phyloP scores from a whole-genome alignment of 371 early-diverging fungal genomes.

The Mucor ambiguus region DNA sequence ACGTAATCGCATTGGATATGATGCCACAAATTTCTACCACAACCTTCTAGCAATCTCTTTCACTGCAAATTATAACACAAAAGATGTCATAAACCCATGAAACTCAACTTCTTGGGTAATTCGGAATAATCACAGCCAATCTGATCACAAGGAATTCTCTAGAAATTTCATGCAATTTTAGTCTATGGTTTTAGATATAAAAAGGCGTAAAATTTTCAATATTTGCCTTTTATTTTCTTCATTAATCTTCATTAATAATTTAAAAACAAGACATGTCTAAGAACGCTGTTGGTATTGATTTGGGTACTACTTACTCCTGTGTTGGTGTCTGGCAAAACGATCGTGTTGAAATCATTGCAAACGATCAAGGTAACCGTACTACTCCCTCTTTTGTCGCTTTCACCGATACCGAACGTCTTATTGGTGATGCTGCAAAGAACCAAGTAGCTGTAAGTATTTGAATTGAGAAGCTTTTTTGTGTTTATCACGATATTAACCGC shows the following conservation, averaged over 20 bases:
- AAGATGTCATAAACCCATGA: slow-evolving; percentile 17
- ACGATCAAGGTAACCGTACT: slow-evolving; percentile 80
- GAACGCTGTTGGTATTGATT: slow-evolving; percentile 77
- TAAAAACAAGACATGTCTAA: slow-evolving; percentile 20
- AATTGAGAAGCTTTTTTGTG: not conserved
- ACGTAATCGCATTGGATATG: not conserved
- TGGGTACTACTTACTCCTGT: slow-evolving; percentile 99
- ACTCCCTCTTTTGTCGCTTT: slow-evolving; percentile 87
- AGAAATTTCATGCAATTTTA: slow-evolving; percentile 19
- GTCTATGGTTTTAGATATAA: slow-evolving; percentile 9
- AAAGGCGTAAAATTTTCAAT: slow-evolving; percentile 6
- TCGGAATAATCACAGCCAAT: slow-evolving; percentile 15
- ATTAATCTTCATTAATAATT: not conserved
- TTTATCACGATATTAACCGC: not conserved
- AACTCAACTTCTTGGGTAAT: not conserved
- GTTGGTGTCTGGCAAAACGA: slow-evolving; percentile 93
- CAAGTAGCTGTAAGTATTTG: slow-evolving; percentile 54
- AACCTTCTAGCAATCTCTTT: not conserved
- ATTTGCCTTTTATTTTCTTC: slow-evolving; percentile 11
- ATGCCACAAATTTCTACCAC: not conserved
- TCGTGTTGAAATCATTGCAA: slow-evolving; percentile 72
- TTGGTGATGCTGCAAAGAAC: slow-evolving; percentile 86
- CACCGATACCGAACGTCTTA: slow-evolving; percentile 72
- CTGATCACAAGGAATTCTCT: slow-evolving; percentile 7
- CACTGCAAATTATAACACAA: not conserved